A percentile compares a stretch with the other conserved stretches of the same genome.
These are phyloP conservation scores for Trifolium pratense DNA, from an alignment of 306 rosid species.

Conservation along the genomic window DNA sequence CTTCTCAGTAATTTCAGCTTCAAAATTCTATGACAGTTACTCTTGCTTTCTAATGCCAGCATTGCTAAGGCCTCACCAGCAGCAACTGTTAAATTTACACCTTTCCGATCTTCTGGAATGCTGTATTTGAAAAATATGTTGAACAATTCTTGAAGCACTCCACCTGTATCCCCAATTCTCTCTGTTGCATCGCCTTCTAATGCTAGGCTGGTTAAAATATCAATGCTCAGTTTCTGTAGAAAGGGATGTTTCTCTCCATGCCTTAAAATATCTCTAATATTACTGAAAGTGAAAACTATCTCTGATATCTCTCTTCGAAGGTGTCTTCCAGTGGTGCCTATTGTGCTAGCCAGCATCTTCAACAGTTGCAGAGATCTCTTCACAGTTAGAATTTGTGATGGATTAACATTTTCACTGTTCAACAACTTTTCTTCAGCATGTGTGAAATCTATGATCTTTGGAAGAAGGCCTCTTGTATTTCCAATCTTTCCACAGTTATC, in stretches of 20 bases:
- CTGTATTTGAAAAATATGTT: slow-evolving; percentile 61
- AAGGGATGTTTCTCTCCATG: slow-evolving; percentile 67
- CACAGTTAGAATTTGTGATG: slow-evolving; percentile 60
- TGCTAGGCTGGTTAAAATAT: slow-evolving; percentile 71
- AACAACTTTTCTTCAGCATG: slow-evolving; percentile 68
- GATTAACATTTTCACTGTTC: slow-evolving; percentile 51
- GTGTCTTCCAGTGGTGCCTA: slow-evolving; percentile 71
- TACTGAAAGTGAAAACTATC: slow-evolving; percentile 80
- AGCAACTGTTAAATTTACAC: slow-evolving; percentile 43
- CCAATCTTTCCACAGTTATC: slow-evolving; percentile 97
- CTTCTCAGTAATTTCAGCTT: slow-evolving; percentile 56
- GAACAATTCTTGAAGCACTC: slow-evolving; percentile 72
- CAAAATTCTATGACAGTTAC: slow-evolving; percentile 66
- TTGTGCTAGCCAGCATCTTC: slow-evolving; percentile 80
- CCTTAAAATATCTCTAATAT: slow-evolving; percentile 73
- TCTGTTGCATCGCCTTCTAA: slow-evolving; percentile 81
- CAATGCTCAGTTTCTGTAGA: slow-evolving; percentile 78
- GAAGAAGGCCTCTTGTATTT: slow-evolving; percentile 83
- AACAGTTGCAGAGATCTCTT: slow-evolving; percentile 80
- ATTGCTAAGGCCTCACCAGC: slow-evolving; percentile 93
- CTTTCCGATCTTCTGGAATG: slow-evolving; percentile 43
- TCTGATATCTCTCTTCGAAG: slow-evolving; percentile 77
- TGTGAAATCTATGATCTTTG: slow-evolving; percentile 80
- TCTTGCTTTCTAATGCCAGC: slow-evolving; percentile 79
- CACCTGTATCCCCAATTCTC: slow-evolving; percentile 86